phyloP scores from a whole-genome alignment of 2,329 filamentous ascomycete genomes.

The Claviceps humidiphila region DNA sequence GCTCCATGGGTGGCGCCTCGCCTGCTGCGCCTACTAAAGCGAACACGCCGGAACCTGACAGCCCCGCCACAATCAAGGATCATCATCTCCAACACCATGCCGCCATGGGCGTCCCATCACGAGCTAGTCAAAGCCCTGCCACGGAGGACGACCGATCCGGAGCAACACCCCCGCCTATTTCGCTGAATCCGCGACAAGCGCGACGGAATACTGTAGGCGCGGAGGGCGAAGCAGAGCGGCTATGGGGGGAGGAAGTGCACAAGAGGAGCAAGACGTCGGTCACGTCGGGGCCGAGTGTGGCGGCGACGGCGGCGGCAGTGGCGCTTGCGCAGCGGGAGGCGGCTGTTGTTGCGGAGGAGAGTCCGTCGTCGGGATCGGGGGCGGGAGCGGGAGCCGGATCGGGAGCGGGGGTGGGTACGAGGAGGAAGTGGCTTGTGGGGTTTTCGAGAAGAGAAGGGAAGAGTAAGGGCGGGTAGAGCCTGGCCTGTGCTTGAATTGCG shows the following conservation, averaged over 20 bases:
- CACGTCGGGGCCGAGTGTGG: neutral
- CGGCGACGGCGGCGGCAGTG: conserved; percentile 5
- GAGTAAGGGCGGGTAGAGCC: too few relatives aligned
- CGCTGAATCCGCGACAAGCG: conserved; percentile 28
- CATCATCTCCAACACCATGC: conserved; percentile 4
- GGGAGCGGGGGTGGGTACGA: too few relatives aligned
- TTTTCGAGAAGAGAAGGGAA: too few relatives aligned
- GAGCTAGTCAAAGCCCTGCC: conserved; percentile 21
- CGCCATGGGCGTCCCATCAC: conserved; percentile 27
- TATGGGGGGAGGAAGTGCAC: conserved; percentile 5
- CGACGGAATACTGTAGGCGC: conserved; percentile 15
- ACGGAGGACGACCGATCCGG: conserved; percentile 31
- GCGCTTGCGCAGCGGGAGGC: conserved; percentile 4
- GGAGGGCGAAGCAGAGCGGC: conserved; percentile 9
- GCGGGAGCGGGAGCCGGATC: too few relatives aligned
- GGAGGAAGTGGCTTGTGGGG: too few relatives aligned
- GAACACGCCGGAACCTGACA: conserved; percentile 1
- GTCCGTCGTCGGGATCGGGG: conserved; percentile 7
- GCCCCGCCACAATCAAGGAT: conserved; percentile 9
- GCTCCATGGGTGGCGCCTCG: conserved; percentile 28
- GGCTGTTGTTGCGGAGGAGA: conserved; percentile 5
- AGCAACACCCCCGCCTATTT: conserved; percentile 43
- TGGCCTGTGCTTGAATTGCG: too few relatives aligned
- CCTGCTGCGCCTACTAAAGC: neutral
- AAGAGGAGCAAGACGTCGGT: conserved; percentile 3